These are phyloP conservation scores for Plectosphaerella plurivora DNA, from an alignment of 2,329 filamentous ascomycete species.

Conservation along the genomic window DNA sequence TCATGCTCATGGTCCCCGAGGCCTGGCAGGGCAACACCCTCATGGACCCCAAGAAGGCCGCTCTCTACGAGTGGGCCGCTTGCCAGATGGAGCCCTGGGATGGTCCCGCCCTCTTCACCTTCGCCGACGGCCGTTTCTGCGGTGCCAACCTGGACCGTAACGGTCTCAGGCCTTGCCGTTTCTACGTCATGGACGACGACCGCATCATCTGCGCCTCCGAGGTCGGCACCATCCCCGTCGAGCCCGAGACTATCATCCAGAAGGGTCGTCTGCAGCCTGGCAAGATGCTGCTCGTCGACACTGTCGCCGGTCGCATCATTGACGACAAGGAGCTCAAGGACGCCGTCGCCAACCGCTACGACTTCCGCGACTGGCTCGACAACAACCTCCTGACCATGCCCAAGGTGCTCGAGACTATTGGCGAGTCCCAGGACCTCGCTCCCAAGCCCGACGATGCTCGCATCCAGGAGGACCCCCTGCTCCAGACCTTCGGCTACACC, in stretches of 20 bases:
- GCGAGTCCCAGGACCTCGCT: conserved; percentile 56
- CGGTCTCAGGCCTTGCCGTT: conserved; percentile 89
- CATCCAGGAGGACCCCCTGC: conserved; percentile 77
- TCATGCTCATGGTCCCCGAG: conserved; percentile 98
- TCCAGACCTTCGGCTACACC: conserved; percentile 89
- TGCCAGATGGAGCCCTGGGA: conserved; percentile 99
- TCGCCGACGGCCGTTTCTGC: conserved; percentile 93
- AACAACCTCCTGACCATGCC: conserved; percentile 80
- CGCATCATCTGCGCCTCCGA: conserved; percentile 96
- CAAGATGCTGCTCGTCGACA: conserved; percentile 94
- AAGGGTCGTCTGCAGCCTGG: conserved; percentile 93
- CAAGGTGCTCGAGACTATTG: conserved; percentile 61
- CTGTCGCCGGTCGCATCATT: conserved; percentile 82
- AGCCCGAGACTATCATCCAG: conserved; percentile 84
- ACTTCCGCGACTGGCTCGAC: conserved; percentile 87
- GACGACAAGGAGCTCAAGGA: conserved; percentile 90
- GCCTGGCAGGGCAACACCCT: conserved; percentile 91
- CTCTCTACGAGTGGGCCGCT: conserved; percentile 97
- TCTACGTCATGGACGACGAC: conserved; percentile 95
- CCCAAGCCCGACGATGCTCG: conserved; percentile 63
- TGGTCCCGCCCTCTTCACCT: conserved; percentile 92
- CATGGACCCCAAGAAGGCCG: conserved; percentile 93
- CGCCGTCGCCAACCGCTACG: conserved; percentile 78
- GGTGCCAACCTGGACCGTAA: conserved; percentile 96
- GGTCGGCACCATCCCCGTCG: conserved; percentile 87